Base-by-base conservation (phyloP, 2,329 filamentous ascomycete species). In the Pyrenophora teres region DNA sequence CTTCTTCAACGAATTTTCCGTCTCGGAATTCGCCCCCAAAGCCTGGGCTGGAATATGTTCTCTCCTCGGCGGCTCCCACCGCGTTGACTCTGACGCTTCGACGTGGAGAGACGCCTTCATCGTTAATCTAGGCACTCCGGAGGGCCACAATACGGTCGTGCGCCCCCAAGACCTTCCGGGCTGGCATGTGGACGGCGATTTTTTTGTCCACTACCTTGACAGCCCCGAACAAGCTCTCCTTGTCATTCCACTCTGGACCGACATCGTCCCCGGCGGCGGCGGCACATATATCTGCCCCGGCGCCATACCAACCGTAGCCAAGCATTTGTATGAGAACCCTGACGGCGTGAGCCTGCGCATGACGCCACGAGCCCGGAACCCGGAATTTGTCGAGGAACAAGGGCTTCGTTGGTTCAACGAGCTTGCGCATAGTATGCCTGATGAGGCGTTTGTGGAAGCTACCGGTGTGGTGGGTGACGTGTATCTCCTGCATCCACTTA, bases 181-280 rank as follows among this genome's bases (percentile, higher is more conserved):
- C 18, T 89, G 87, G 86, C 87, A 89, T 70, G 84, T 87, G 15
- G 86, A 89, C 70, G 86, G 87, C 7, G 86, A 89, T 60, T 89
- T 88, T 70, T 89, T 89, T 67, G 79, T 87, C 4, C 87, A 89
- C 74, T 90, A 86, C 59, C 80, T 90, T 31, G 87, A 89, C 66
- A 86, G 82, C 16, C 83, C 83, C 0, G 87, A 90, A 73, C 87
- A 90, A 69, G 87, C 78, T 0, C 72, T 89, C 12, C 77, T 89
- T 1, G 84, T 89, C 10, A 88, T 87, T 35, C 86, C 87, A 1
- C 70, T 89, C 4, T 89, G 86, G 74, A 84, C 79, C 0, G 85
- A 89, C 64, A 83, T 89, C 44, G 72, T 75, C 7, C 71, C 81
- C 0, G 77, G 79, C 30, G 86, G 83, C 4, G 87, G 87, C 21